Conservation (phyloP, 371 early-diverging fungal species). For the Rhizopus delemar region DNA sequence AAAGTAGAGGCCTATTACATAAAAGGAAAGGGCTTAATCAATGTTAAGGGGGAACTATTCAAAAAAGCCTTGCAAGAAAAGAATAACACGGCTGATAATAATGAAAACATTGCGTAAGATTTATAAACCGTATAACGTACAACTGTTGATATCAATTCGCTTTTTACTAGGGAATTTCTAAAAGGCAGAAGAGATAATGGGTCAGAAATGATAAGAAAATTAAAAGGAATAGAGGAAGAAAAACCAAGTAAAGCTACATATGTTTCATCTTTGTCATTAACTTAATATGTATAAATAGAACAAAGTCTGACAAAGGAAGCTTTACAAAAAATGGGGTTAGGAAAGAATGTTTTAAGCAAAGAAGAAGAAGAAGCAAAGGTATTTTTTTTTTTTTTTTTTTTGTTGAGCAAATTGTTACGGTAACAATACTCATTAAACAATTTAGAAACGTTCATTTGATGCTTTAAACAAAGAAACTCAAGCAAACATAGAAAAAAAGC, state of each 20-base stretch:
- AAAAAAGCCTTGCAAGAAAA: constrained; percentile 12
- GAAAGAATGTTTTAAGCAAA: constrained; percentile 15
- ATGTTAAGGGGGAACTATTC: constrained; percentile 29
- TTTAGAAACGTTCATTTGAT: constrained; percentile 40
- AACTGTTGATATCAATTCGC: constrained; percentile 10
- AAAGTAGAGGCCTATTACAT: constrained; percentile 29
- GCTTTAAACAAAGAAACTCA: constrained; percentile 21
- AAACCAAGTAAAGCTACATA: constrained; percentile 17
- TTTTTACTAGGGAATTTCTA: constrained; percentile 34
- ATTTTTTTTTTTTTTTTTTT: not conserved
- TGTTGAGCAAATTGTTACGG: not conserved
- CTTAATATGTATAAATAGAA: too few relatives aligned
- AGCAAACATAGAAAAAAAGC: constrained; percentile 31
- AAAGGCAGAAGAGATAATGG: constrained; percentile 40
- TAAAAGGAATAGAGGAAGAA: constrained; percentile 40
- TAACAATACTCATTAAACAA: not conserved
- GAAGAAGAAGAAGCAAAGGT: constrained; percentile 44
- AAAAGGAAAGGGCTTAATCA: constrained; percentile 29
- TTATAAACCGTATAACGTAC: not conserved
- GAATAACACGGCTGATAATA: constrained; percentile 5
- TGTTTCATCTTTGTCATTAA: too few relatives aligned
- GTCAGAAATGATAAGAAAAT: constrained; percentile 43
- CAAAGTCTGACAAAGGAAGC: constrained; percentile 37
- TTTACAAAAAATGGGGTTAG: constrained; percentile 37
- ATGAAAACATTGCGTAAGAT: constrained; percentile 11